phyloP scores from a whole-genome alignment of 148 eudicot genomes.

The Chenopodium quinoa region DNA sequence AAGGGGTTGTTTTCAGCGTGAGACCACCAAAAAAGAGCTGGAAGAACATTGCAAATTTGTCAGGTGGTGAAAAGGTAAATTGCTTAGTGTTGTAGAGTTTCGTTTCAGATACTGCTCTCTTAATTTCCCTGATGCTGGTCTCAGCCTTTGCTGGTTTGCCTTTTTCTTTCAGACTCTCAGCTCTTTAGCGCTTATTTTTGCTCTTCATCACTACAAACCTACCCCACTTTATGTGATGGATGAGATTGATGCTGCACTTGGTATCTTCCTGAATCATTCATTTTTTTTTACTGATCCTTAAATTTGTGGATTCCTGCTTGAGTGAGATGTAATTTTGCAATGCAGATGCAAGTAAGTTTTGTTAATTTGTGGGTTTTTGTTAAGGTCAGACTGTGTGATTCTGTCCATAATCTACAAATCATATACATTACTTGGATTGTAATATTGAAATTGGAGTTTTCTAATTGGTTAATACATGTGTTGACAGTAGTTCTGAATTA shows the following conservation, averaged over 20 bases:
- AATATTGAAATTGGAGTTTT: not conserved
- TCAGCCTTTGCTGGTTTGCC: no score
- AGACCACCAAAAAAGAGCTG: no score
- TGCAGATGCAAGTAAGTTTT: not conserved
- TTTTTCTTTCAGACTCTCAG: no score
- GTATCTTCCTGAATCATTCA: slow-evolving; percentile 32
- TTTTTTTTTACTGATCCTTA: not conserved
- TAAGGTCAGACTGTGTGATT: not conserved
- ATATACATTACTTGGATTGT: not conserved
- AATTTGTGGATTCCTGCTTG: not conserved
- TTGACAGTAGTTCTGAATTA: not conserved
- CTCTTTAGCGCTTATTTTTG: no score
- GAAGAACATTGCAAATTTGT: no score
- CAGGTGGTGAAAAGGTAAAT: no score
- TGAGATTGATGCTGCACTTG: slow-evolving; percentile 87
- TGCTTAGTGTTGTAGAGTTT: no score
- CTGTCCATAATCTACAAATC: not conserved
- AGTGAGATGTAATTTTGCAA: not conserved
- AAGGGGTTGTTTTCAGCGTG: slow-evolving; percentile 35
- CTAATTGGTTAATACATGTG: not conserved
- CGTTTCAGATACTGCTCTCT: no score
- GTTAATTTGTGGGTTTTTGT: not conserved
- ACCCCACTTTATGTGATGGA: no score
- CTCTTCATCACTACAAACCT: no score
- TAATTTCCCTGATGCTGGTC: no score